Evolutionary conservation across 768 basidiomycete species (phyloP).

Genomic region (Boletales sp.): DNA sequence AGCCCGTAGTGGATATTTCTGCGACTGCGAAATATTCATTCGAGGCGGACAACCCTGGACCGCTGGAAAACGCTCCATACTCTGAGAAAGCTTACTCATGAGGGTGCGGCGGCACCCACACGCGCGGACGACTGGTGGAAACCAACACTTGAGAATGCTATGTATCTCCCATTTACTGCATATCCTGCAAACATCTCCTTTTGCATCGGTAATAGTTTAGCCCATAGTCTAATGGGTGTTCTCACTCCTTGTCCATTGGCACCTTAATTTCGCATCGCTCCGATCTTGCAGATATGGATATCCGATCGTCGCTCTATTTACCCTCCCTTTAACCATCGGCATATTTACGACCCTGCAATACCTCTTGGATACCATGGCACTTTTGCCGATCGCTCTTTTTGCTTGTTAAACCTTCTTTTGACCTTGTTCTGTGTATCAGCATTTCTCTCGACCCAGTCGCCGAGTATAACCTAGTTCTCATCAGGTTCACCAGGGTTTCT

Average conservation of each 20-base stretch:
- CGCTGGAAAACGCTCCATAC: slow-evolving; percentile 37
- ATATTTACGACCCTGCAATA: slow-evolving; percentile 11
- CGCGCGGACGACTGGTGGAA: slow-evolving; percentile 1
- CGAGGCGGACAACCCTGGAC: slow-evolving; percentile 36
- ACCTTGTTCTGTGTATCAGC: slow-evolving; percentile 4
- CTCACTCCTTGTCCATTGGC: slow-evolving; percentile 9
- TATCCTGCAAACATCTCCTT: slow-evolving; percentile 17
- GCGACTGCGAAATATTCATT: slow-evolving; percentile 43
- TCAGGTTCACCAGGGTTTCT: slow-evolving; percentile 6
- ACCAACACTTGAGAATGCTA: slow-evolving; percentile 8
- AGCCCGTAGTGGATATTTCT: slow-evolving; percentile 41
- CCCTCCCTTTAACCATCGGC: slow-evolving; percentile 4
- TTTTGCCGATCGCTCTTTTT: slow-evolving; percentile 5
- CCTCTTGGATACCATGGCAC: slow-evolving; percentile 24
- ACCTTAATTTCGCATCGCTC: slow-evolving; percentile 4
- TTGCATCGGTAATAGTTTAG: slow-evolving; percentile 17
- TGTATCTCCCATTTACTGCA: slow-evolving; percentile 23
- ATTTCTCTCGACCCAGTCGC: slow-evolving; percentile 3
- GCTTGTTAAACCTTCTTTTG: background rate
- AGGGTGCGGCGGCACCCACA: slow-evolving; percentile 4
- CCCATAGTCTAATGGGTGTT: slow-evolving; percentile 18
- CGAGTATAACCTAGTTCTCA: background rate
- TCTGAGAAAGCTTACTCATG: slow-evolving; percentile 53
- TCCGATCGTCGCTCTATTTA: slow-evolving; percentile 9
- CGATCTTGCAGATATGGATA: slow-evolving; percentile 9